These are phyloP conservation scores for Kondoa malvinella DNA, from an alignment of 768 basidiomycete genomes.

Conservation along the genomic window DNA sequence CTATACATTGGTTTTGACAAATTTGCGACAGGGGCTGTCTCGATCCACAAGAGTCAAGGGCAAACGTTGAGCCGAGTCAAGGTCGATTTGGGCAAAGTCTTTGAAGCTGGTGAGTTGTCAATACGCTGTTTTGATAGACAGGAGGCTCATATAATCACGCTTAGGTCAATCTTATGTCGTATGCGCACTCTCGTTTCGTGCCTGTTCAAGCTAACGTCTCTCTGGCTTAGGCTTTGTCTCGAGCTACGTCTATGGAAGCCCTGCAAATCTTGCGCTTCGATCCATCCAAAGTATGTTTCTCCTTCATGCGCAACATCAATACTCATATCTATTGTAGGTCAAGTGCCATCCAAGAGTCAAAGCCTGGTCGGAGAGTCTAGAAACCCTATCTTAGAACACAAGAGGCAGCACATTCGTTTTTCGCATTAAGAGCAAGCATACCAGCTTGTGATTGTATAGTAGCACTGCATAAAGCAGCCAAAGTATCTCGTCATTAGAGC, in stretches of 20 bases:
- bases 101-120: slow-evolving; percentile 43
- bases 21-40: slow-evolving; percentile 99
- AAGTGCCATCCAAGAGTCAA: neutral
- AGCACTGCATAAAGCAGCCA: too few species aligned
- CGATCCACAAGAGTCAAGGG: slow-evolving; percentile 94
- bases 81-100: slow-evolving; percentile 79
- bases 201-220: too few species aligned
- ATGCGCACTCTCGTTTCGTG: too few species aligned
- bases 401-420: neutral
- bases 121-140: slow-evolving; percentile 24
- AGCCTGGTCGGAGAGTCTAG: neutral
- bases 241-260: slow-evolving; percentile 68
- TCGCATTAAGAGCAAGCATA: neutral
- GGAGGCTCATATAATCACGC: too few species aligned
- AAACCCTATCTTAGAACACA: neutral
- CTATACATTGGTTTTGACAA: slow-evolving; percentile 66
- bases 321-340: neutral
- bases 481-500: too few species aligned
- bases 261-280: slow-evolving; percentile 71
- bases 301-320: neutral
- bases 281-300: slow-evolving; percentile 43
- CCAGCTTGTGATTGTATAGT: too few species aligned
- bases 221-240: slow-evolving; percentile 59
- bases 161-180: neutral
- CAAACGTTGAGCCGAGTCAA: slow-evolving; percentile 89